Evolutionary conservation across 23 red algal species (phyloP).

Genomic region (Gracilariopsis chorda): DNA sequence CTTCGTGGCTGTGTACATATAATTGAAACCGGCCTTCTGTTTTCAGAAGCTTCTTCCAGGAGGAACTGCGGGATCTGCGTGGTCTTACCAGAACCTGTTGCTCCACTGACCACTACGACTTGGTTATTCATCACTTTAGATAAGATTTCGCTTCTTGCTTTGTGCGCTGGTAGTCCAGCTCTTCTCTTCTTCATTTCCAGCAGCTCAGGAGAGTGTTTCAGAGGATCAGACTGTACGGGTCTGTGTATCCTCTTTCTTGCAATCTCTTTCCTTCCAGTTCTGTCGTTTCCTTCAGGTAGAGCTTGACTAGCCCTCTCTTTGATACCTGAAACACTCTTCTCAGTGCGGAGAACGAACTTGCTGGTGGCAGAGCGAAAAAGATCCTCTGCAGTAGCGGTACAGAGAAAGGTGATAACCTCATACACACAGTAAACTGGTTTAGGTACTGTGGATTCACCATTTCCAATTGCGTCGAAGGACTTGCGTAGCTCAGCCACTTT

Average conservation of each 20-base stretch:
- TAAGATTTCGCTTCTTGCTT: conserved; percentile 38
- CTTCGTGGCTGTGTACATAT: conserved; percentile 87
- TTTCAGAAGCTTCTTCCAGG: conserved; percentile 62
- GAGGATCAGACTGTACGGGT: background rate
- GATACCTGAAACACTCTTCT: background rate
- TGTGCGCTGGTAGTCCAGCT: conserved; percentile 12
- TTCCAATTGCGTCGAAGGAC: background rate
- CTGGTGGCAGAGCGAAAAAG: conserved; percentile 3
- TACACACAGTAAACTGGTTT: conserved; percentile 19
- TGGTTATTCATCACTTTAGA: conserved; percentile 7
- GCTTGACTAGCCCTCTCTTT: background rate
- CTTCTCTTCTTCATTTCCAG: conserved; percentile 24
- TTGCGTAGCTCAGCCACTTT: background rate
- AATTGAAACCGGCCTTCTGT: conserved; percentile 27
- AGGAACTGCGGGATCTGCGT: conserved; percentile 88
- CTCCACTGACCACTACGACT: conserved; percentile 77
- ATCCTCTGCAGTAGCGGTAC: conserved; percentile 14
- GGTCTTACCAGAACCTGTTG: conserved; percentile 96
- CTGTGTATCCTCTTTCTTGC: background rate
- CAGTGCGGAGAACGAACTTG: too few relatives aligned
- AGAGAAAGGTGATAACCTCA: conserved; percentile 43
- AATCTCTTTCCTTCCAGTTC: background rate
- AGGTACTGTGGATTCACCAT: background rate
- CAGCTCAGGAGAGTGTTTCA: conserved; percentile 2
- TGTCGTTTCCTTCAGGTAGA: background rate